Evolutionary conservation across 768 basidiomycete genomes (phyloP).

Genomic region (Boletus eberwhitei): DNA sequence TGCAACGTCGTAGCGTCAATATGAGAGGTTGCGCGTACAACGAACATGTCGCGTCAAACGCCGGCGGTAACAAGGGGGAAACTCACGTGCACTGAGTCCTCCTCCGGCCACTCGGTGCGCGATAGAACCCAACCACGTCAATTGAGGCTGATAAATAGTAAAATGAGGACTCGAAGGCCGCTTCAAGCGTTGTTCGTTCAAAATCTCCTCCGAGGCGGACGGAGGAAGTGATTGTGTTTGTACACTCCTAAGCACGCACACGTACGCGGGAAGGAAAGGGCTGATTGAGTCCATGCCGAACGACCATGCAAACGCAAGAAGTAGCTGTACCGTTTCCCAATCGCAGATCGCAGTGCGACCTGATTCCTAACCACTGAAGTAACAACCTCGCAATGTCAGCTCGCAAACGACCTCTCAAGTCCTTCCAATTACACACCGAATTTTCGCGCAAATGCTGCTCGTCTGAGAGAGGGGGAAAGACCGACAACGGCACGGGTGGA

Average conservation of each 20-base stretch:
- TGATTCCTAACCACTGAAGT: slow-evolving; percentile 40
- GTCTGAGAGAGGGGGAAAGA: slow-evolving; percentile 54
- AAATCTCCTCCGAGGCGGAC: slow-evolving; percentile 53
- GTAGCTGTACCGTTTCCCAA: slow-evolving; percentile 41
- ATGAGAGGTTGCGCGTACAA: background rate
- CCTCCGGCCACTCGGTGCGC: slow-evolving; percentile 83
- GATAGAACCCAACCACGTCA: slow-evolving; percentile 88
- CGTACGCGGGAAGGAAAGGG: background rate
- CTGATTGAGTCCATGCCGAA: background rate
- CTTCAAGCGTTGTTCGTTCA: slow-evolving; percentile 83
- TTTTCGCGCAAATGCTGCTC: slow-evolving; percentile 39
- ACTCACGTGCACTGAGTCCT: slow-evolving; percentile 57
- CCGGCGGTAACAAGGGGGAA: background rate
- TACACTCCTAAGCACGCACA: slow-evolving; percentile 39
- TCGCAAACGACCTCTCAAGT: background rate
- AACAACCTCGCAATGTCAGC: background rate
- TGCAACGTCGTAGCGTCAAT: slow-evolving; percentile 25
- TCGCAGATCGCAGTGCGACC: slow-evolving; percentile 25
- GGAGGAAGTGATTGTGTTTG: slow-evolving; percentile 67
- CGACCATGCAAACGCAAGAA: background rate
- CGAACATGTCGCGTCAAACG: too few species aligned
- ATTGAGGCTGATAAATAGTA: slow-evolving; percentile 93
- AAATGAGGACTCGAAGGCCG: slow-evolving; percentile 95
- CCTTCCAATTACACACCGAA: slow-evolving; percentile 21
- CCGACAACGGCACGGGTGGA: slow-evolving; percentile 54